These are phyloP conservation scores for Lipomyces yamanashiensis DNA, from an alignment of 805 yeast species.

Conservation along the genomic window DNA sequence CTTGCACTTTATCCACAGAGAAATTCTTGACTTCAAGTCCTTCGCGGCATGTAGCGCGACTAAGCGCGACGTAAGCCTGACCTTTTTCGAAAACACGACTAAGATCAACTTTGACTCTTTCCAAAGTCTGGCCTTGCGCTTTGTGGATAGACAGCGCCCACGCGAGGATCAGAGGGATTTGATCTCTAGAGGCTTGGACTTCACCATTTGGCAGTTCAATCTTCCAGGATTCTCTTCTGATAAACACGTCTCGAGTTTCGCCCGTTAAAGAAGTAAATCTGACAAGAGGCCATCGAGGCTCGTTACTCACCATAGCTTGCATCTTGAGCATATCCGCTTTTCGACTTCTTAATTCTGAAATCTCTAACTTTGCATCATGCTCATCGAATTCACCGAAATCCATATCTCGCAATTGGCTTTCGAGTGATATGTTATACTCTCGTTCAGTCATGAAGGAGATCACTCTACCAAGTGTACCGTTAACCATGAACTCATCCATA, in stretches of 20 bases:
- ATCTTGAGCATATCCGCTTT: neutral
- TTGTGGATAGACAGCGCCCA: slow-evolving; percentile 97
- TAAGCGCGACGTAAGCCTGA: slow-evolving; percentile 93
- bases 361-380: slow-evolving; percentile 36
- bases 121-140: slow-evolving; percentile 90
- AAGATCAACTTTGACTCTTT: slow-evolving; percentile 77
- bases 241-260: slow-evolving; percentile 71
- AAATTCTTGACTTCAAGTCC: slow-evolving; percentile 85
- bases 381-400: slow-evolving; percentile 37
- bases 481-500: slow-evolving; percentile 74
- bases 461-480: slow-evolving; percentile 88
- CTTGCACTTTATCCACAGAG: slow-evolving; percentile 62
- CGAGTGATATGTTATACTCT: slow-evolving; percentile 35
- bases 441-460: slow-evolving; percentile 54
- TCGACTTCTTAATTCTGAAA: slow-evolving; percentile 8
- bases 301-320: neutral
- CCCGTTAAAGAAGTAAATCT: slow-evolving; percentile 75
- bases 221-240: slow-evolving; percentile 81
- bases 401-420: slow-evolving; percentile 1
- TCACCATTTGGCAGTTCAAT: slow-evolving; percentile 74
- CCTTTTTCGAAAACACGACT: slow-evolving; percentile 82
- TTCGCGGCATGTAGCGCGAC: slow-evolving; percentile 82
- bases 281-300: slow-evolving; percentile 67
- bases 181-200: slow-evolving; percentile 72
- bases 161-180: slow-evolving; percentile 87